These are phyloP conservation scores for Boletus pseudopeckii DNA, from an alignment of 768 basidiomycete genomes.

Conservation along the genomic window DNA sequence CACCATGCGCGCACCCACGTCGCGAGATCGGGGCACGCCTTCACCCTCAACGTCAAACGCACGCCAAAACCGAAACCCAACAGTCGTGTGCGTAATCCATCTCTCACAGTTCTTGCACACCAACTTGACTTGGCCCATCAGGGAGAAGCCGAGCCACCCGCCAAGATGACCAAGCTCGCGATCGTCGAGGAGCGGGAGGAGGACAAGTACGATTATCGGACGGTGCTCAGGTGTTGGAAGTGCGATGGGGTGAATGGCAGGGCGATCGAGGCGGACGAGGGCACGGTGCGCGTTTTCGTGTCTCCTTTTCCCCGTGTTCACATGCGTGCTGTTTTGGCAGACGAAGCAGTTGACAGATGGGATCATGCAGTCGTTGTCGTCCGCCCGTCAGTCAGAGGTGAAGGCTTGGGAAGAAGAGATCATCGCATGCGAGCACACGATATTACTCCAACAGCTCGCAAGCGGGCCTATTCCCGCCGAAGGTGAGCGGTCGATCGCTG, in stretches of 20 bases:
- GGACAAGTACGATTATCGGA: conserved; percentile 75
- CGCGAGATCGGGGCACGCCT: conserved; percentile 66
- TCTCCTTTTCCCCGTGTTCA: background rate
- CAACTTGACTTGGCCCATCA: conserved; percentile 26
- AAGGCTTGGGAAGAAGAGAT: conserved; percentile 99
- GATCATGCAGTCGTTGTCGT: conserved; percentile 79
- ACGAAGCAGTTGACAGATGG: conserved; percentile 56
- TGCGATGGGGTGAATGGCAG: conserved; percentile 54
- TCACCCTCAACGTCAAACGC: conserved; percentile 80
- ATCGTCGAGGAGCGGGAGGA: conserved; percentile 85
- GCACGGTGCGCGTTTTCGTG: conserved; percentile 28
- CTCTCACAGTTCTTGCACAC: too few relatives aligned
- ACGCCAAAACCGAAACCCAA: conserved; percentile 47
- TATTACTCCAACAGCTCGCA: conserved; percentile 47
- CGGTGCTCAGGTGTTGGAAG: conserved; percentile 70
- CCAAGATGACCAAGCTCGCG: conserved; percentile 86
- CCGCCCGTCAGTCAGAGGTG: conserved; percentile 89
- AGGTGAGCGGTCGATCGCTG: conserved; percentile 11
- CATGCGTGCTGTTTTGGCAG: conserved; percentile 26
- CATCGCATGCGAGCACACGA: conserved; percentile 76
- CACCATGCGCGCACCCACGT: conserved; percentile 76
- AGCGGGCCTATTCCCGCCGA: conserved; percentile 25
- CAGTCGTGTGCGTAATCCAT: conserved; percentile 53
- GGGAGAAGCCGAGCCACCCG: conserved; percentile 78
- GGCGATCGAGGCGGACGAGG: conserved; percentile 38